Percentiles rank a stretch among this genome's conserved stretches.
These are phyloP conservation scores for Stevia rebaudiana DNA, from an alignment of 140 eudicot genomes.

Conservation along the genomic window DNA sequence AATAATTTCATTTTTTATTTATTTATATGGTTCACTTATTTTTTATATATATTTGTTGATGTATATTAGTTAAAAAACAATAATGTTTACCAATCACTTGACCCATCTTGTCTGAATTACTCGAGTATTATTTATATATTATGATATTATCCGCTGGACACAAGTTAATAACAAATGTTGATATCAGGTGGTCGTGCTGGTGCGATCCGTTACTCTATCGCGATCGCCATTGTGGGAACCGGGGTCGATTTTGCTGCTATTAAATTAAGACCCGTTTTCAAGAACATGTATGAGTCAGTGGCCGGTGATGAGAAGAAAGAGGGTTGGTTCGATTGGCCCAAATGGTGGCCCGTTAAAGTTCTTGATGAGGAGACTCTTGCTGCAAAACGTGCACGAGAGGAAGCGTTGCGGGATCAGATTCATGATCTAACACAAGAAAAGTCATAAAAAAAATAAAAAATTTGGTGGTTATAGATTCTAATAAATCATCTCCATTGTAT, in stretches of 20 bases:
- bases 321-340: slow-evolving; percentile 61
- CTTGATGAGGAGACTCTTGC: slow-evolving; percentile 94
- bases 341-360: slow-evolving; percentile 84
- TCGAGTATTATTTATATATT: background rate
- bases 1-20: too few species aligned
- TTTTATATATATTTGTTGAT: background rate
- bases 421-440: slow-evolving; percentile 59
- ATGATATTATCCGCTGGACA: background rate
- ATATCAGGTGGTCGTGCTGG: slow-evolving; percentile 65
- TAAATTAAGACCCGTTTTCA: slow-evolving; percentile 42
- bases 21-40: background rate
- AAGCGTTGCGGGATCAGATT: slow-evolving; percentile 50
- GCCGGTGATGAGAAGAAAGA: slow-evolving; percentile 31
- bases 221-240: slow-evolving; percentile 78
- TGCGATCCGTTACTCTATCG: slow-evolving; percentile 65
- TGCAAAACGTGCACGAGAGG: slow-evolving; percentile 72
- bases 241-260: slow-evolving; percentile 61
- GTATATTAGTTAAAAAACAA: background rate
- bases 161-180: background rate
- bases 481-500: background rate
- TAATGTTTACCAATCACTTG: background rate
- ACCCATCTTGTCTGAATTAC: background rate
- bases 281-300: slow-evolving; percentile 33
- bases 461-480: background rate
- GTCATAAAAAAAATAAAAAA: slow-evolving; percentile 25